Conservation (phyloP, 305 asterid genomes). For the Fraxinus platypoda region DNA sequence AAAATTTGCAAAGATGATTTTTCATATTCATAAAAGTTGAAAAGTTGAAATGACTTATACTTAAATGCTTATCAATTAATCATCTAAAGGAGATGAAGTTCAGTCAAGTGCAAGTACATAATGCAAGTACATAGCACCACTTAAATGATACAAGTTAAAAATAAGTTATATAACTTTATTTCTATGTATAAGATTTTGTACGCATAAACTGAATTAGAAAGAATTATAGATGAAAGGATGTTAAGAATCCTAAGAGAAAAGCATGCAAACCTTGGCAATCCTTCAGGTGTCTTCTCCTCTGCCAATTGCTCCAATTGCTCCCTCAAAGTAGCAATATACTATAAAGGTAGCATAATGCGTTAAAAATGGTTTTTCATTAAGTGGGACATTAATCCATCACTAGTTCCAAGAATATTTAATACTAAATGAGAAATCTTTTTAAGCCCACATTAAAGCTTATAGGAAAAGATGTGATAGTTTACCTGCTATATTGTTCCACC, state of each 20-base stretch:
- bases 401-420: background rate
- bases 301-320: slow-evolving; percentile 89
- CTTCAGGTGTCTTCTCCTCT: slow-evolving; percentile 73
- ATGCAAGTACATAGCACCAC: background rate
- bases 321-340: slow-evolving; percentile 85
- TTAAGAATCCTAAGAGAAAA: slow-evolving; percentile 13
- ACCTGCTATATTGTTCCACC: background rate
- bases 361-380: slow-evolving; percentile 10
- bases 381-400: background rate
- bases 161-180: background rate
- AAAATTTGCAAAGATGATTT: background rate
- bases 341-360: slow-evolving; percentile 12
- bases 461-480: background rate
- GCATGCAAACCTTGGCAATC: slow-evolving; percentile 68
- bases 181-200: background rate
- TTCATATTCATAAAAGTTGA: background rate
- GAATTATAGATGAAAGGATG: background rate
- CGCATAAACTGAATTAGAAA: background rate
- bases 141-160: background rate
- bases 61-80: background rate
- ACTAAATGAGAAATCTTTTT: background rate
- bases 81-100: background rate
- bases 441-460: background rate
- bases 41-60: background rate
- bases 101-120: background rate